These are phyloP conservation scores for Calonectria crousiana DNA, from an alignment of 2,329 filamentous ascomycete genomes.

Conservation along the genomic window DNA sequence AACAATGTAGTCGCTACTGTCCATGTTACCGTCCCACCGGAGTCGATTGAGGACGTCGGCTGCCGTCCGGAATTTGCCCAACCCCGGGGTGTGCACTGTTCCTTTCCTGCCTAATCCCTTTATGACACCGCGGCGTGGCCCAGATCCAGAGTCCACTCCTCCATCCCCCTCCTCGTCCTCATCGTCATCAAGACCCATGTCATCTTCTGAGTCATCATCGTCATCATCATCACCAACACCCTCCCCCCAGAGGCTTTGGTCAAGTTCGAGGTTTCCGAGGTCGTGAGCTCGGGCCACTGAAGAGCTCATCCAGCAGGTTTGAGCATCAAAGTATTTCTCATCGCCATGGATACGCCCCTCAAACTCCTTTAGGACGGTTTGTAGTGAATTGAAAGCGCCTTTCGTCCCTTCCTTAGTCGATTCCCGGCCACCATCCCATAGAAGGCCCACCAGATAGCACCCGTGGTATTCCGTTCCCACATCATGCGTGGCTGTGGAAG, in stretches of 20 bases:
- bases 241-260: slow-evolving; percentile 63
- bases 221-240: slow-evolving; percentile 48
- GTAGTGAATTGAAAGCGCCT: slow-evolving; percentile 57
- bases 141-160: background rate
- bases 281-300: slow-evolving; percentile 53
- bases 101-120: slow-evolving; percentile 21
- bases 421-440: slow-evolving; percentile 45
- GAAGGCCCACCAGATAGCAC: slow-evolving; percentile 72
- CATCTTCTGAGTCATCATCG: slow-evolving; percentile 57
- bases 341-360: slow-evolving; percentile 61
- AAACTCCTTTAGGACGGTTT: slow-evolving; percentile 59
- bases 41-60: slow-evolving; percentile 70
- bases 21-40: slow-evolving; percentile 68
- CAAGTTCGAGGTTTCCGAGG: slow-evolving; percentile 57
- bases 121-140: slow-evolving; percentile 21
- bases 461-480: slow-evolving; percentile 65
- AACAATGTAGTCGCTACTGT: slow-evolving; percentile 66
- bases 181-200: slow-evolving; percentile 51
- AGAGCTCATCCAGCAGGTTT: slow-evolving; percentile 62
- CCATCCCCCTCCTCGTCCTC: slow-evolving; percentile 46
- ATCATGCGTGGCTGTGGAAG: slow-evolving; percentile 38
- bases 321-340: slow-evolving; percentile 61
- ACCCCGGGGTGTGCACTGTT: slow-evolving; percentile 43
- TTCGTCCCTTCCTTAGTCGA: slow-evolving; percentile 56
- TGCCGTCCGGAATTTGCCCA: slow-evolving; percentile 66